Percentiles rank a stretch among this genome's conserved stretches.
Conservation (phyloP, 2,329 filamentous ascomycete genomes). For the Cryoendolithus antarcticus region DNA sequence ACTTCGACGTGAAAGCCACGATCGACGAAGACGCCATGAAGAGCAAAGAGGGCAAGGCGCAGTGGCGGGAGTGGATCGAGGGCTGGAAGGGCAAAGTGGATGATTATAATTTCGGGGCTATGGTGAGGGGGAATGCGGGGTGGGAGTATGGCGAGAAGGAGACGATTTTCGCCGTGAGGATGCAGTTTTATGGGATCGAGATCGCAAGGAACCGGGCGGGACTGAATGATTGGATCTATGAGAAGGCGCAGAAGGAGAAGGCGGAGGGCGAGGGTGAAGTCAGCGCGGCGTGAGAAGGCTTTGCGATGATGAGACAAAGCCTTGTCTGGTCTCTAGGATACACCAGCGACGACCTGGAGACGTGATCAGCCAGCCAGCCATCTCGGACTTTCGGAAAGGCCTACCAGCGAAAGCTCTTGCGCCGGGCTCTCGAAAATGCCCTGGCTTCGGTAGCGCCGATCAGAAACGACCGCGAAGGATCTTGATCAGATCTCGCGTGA, state of each 20-base stretch:
- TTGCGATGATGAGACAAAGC: no score
- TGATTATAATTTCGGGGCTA: slow-evolving; percentile 96
- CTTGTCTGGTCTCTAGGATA: no score
- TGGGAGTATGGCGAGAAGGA: slow-evolving; percentile 77
- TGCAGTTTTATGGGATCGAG: slow-evolving; percentile 76
- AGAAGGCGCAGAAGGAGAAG: slow-evolving; percentile 49
- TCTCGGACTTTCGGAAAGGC: slow-evolving; percentile 12
- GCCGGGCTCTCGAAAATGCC: no score
- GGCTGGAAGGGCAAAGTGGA: slow-evolving; percentile 88
- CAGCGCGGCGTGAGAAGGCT: no score
- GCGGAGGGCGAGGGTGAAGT: neutral
- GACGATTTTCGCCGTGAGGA: slow-evolving; percentile 72
- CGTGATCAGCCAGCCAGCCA: no score
- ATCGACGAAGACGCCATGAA: slow-evolving; percentile 95
- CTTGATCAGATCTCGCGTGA: slow-evolving; percentile 7
- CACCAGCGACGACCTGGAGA: no score
- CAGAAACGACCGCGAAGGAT: no score
- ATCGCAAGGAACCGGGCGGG: slow-evolving; percentile 67
- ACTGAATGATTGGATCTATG: slow-evolving; percentile 94
- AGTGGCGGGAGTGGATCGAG: slow-evolving; percentile 91
- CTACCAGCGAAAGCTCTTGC: slow-evolving; percentile 8
- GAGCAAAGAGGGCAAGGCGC: slow-evolving; percentile 87
- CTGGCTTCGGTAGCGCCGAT: no score
- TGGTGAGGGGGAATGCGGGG: slow-evolving; percentile 67
- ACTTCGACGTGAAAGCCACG: slow-evolving; percentile 70